Evolutionary conservation across 148 eudicot species (phyloP).

Genomic region (Chenopodium berlandieri): DNA sequence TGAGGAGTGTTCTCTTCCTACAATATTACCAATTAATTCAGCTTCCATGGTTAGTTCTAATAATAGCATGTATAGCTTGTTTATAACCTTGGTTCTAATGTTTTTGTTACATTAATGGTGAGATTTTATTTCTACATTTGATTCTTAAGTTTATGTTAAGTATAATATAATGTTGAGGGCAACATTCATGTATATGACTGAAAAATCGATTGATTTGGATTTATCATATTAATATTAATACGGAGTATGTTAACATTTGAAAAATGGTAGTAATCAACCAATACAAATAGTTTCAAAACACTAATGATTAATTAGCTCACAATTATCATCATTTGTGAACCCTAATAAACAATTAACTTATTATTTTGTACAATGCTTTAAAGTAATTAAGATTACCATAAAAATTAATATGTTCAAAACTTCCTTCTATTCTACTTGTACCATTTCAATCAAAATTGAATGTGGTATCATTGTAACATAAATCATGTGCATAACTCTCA

Average conservation of each 20-base stretch:
- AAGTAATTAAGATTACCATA: no score
- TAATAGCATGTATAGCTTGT: background rate
- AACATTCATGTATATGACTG: background rate
- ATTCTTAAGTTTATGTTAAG: background rate
- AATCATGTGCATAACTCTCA: background rate
- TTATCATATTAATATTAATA: no score
- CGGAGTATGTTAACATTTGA: no score
- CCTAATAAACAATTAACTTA: no score
- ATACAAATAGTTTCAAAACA: background rate
- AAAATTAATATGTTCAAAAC: no score
- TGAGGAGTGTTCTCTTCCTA: conserved; percentile 52
- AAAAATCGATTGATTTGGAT: background rate
- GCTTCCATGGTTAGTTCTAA: background rate
- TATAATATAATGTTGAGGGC: background rate
- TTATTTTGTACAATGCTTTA: no score
- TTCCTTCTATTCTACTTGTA: no score
- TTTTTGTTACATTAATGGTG: background rate
- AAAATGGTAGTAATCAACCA: no score
- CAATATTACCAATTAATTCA: conserved; percentile 30
- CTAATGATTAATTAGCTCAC: no score
- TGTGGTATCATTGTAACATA: conserved; percentile 9
- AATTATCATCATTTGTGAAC: no score
- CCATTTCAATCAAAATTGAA: no score
- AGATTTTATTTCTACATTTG: no score
- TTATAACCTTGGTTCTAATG: conserved; percentile 5